Evolutionary conservation across 192 early-diverging fungal species (phyloP).

Genomic region (Linnemannia elongata): DNA sequence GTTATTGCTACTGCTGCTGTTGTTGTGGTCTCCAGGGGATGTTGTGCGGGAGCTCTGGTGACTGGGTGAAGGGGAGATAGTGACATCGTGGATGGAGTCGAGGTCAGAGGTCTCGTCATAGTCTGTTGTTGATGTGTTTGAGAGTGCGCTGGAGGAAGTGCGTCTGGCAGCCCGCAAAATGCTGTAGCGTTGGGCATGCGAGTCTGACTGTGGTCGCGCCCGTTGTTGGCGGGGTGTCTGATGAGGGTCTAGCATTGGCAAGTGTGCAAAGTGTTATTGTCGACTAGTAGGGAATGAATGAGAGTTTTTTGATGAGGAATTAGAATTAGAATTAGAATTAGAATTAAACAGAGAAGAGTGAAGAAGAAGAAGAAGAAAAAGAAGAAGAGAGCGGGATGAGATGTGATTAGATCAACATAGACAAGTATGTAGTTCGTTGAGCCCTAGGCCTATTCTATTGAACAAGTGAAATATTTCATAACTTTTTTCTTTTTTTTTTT

Average conservation of each 20-base stretch:
- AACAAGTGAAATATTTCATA: not conserved
- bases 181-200: not conserved
- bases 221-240: constrained; percentile 18
- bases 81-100: constrained; percentile 30
- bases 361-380: no score
- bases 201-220: not conserved
- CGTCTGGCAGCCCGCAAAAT: constrained; percentile 19
- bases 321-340: not conserved
- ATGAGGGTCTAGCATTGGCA: constrained; percentile 13
- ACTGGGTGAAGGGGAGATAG: constrained; percentile 28
- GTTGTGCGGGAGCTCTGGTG: constrained; percentile 42
- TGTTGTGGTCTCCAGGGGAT: constrained; percentile 24
- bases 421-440: not conserved
- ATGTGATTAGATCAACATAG: constrained; percentile 1
- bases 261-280: not conserved
- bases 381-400: not conserved
- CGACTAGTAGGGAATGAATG: not conserved
- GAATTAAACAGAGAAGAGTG: not conserved
- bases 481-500: no score
- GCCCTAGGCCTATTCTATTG: not conserved
- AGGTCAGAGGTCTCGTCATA: constrained; percentile 50
- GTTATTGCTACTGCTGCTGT: not conserved
- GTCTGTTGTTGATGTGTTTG: constrained; percentile 43
- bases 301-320: no score
- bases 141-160: constrained; percentile 43